Conservation (phyloP, 2,329 filamentous ascomycete species). For the Paecilomyces niveus region DNA sequence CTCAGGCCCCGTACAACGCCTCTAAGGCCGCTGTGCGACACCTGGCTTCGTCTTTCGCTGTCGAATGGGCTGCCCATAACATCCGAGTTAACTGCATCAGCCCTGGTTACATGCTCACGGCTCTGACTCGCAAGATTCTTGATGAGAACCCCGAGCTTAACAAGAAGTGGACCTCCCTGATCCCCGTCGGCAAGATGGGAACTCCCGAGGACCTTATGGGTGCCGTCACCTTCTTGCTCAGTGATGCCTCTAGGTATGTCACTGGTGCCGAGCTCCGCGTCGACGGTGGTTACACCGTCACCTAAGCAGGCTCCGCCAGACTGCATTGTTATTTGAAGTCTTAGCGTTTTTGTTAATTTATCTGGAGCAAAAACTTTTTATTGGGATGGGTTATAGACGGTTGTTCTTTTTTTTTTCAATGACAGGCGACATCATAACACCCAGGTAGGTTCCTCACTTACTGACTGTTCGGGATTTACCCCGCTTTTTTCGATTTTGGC, state of each 20-base stretch:
- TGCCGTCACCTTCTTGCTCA: slow-evolving; percentile 77
- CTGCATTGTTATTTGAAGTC: background rate
- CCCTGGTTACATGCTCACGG: slow-evolving; percentile 93
- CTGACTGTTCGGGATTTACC: background rate
- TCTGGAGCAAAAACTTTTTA: background rate
- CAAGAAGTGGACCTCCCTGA: slow-evolving; percentile 83
- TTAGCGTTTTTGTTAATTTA: background rate
- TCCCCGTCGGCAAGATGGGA: slow-evolving; percentile 91
- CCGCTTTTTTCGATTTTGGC: background rate
- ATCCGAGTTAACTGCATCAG: slow-evolving; percentile 95
- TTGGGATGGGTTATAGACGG: background rate
- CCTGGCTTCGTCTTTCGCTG: slow-evolving; percentile 76
- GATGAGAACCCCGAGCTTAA: slow-evolving; percentile 88
- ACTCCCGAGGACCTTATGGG: slow-evolving; percentile 88
- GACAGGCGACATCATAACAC: background rate
- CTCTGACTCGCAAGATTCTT: slow-evolving; percentile 89
- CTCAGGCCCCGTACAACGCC: slow-evolving; percentile 87
- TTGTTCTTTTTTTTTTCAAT: background rate
- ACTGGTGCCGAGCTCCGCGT: slow-evolving; percentile 71
- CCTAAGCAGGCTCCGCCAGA: slow-evolving; percentile 37
- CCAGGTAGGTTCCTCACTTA: background rate
- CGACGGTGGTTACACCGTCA: slow-evolving; percentile 83
- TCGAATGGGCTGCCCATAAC: slow-evolving; percentile 83
- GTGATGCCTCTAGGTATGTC: slow-evolving; percentile 69
- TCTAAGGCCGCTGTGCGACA: slow-evolving; percentile 90